Evolutionary conservation across 2,329 filamentous ascomycete genomes (phyloP).

Genomic region (Trichoderma sp.): DNA sequence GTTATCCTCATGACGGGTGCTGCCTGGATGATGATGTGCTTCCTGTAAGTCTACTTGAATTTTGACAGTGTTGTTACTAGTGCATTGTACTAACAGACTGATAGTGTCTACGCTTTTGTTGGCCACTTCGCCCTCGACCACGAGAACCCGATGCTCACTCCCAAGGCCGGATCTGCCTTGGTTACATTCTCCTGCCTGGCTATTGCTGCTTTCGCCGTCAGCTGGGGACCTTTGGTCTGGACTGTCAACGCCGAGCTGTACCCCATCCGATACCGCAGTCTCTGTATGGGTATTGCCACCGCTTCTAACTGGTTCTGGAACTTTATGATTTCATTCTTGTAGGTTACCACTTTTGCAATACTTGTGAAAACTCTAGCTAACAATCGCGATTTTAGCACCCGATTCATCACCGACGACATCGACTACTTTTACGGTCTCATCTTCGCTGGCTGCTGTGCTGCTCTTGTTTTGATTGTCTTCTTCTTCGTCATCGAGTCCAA

Average conservation of each 20-base stretch:
- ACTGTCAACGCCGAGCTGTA: conserved; percentile 22
- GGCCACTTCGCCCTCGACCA: conserved; percentile 22
- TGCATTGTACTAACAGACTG: neutral
- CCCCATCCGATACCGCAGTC: conserved; percentile 17
- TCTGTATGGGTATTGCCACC: conserved; percentile 21
- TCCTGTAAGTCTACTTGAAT: conserved; percentile 4
- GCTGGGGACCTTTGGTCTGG: conserved; percentile 20
- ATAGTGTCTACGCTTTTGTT: conserved; percentile 21
- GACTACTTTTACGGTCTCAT: conserved; percentile 25
- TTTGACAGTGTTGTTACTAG: neutral
- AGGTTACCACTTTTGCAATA: neutral
- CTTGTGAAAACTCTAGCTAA: neutral
- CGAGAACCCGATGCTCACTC: conserved; percentile 20
- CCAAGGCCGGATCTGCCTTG: conserved; percentile 22
- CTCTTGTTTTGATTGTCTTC: conserved; percentile 16
- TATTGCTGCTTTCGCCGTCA: conserved; percentile 22
- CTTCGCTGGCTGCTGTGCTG: conserved; percentile 22
- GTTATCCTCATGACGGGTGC: conserved; percentile 13
- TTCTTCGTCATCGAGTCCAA: conserved; percentile 25
- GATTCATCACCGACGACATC: conserved; percentile 14
- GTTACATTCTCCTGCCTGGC: conserved; percentile 22
- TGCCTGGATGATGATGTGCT: conserved; percentile 24
- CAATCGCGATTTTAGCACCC: neutral
- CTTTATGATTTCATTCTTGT: conserved; percentile 27
- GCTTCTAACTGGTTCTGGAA: conserved; percentile 26